These are phyloP conservation scores for Paragyromitra xinjiangensis DNA, from an alignment of 495 filamentous ascomycete genomes.

Conservation along the genomic window DNA sequence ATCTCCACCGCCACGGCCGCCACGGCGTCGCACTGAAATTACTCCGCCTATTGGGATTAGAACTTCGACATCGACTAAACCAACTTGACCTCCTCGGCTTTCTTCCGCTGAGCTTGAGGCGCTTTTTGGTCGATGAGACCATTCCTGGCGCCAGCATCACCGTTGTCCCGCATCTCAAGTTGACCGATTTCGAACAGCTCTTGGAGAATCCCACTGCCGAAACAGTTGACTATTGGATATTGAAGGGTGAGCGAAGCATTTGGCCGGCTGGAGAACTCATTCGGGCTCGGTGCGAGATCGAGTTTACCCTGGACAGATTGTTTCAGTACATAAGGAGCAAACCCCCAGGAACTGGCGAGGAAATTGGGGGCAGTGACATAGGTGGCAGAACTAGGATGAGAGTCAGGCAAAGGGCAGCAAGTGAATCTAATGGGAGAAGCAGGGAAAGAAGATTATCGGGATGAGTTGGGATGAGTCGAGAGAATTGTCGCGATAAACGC, in stretches of 20 bases:
- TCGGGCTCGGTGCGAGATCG: conserved; percentile 82
- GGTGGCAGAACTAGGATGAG: conserved; percentile 26
- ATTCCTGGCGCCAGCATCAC: conserved; percentile 83
- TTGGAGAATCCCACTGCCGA: conserved; percentile 81
- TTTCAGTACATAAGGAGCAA: conserved; percentile 78
- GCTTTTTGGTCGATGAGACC: conserved; percentile 86
- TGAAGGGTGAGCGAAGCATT: conserved; percentile 82
- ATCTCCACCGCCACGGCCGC: conserved; percentile 72
- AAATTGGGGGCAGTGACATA: conserved; percentile 51
- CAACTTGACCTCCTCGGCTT: conserved; percentile 82
- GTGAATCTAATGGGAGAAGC: conserved; percentile 41
- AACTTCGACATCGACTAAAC: conserved; percentile 80
- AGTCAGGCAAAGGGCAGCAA: conserved; percentile 52
- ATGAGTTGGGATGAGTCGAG: background rate
- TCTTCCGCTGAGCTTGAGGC: conserved; percentile 72
- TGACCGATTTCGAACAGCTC: conserved; percentile 75
- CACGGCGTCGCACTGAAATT: conserved; percentile 70
- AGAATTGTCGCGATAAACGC: background rate
- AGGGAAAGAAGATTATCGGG: conserved; percentile 37
- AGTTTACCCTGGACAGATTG: conserved; percentile 82
- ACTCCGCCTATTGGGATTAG: conserved; percentile 73
- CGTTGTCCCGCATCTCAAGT: conserved; percentile 79
- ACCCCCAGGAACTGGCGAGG: conserved; percentile 61
- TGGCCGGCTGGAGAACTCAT: conserved; percentile 92
- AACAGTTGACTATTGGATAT: conserved; percentile 83